Percentiles rank a stretch among this genome's conserved stretches.
These are phyloP conservation scores for Teratosphaeria gauchensis DNA, from an alignment of 2,329 filamentous ascomycete species.

Conservation along the genomic window DNA sequence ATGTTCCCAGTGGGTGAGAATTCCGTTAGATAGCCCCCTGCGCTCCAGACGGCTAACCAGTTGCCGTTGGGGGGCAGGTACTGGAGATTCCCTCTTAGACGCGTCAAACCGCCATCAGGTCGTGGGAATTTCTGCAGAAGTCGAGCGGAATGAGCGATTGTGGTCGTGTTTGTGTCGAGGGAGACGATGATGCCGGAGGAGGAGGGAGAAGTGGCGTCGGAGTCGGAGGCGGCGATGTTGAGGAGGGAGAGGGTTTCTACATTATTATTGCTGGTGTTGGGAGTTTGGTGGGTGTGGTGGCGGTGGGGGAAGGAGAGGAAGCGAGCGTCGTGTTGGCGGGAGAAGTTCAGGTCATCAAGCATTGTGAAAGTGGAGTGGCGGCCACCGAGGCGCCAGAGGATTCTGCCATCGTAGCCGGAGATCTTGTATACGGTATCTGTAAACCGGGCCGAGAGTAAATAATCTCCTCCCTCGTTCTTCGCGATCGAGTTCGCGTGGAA, in stretches of 20 bases:
- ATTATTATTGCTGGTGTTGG: too few species aligned
- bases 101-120: not conserved
- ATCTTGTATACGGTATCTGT: constrained; percentile 31
- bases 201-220: not conserved
- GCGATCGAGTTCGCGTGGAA: constrained; percentile 31
- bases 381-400: constrained; percentile 31
- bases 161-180: not conserved
- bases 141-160: too few species aligned
- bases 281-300: too few species aligned
- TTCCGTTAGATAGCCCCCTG: not conserved
- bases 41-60: not conserved
- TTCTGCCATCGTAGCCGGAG: constrained; percentile 23
- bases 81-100: not conserved
- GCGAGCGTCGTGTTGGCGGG: constrained; percentile 25
- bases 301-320: not conserved
- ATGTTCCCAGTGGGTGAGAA: not conserved
- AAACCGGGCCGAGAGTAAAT: constrained; percentile 30
- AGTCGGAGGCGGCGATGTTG: constrained; percentile 1
- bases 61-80: too few species aligned
- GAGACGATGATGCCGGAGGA: not conserved
- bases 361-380: constrained; percentile 8
- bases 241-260: constrained; percentile 6
- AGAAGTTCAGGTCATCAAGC: constrained; percentile 16
- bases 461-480: constrained; percentile 27
- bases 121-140: not conserved